A percentile compares a stretch with the other conserved stretches of the same genome.
phyloP scores from a whole-genome alignment of 139 green algal genomes.

The Desmodesmus armatus region DNA sequence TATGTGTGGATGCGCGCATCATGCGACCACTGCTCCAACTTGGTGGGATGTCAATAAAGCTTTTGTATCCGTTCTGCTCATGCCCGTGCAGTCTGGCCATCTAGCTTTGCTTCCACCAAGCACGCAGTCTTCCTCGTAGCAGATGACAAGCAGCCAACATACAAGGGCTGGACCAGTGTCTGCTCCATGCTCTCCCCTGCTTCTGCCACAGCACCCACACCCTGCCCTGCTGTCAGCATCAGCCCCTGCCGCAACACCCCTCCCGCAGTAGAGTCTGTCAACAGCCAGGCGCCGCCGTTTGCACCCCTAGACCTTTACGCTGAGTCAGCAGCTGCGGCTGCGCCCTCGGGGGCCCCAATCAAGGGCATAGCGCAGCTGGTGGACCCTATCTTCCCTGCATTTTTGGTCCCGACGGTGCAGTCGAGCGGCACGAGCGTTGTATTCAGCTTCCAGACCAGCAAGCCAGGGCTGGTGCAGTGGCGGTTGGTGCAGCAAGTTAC shows the following conservation, averaged over 20 bases:
- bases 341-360: background rate
- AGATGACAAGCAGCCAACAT: constrained; percentile 57
- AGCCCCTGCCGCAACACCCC: constrained; percentile 39
- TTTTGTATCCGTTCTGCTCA: too few species aligned
- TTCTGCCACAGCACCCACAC: background rate
- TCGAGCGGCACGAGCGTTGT: background rate
- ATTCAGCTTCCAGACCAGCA: constrained; percentile 44
- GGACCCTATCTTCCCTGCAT: background rate
- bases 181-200: constrained; percentile 26
- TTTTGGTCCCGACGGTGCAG: background rate
- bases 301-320: background rate
- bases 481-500: constrained; percentile 43
- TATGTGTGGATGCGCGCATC: too few species aligned
- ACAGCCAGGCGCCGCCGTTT: constrained; percentile 39
- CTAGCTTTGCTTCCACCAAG: background rate
- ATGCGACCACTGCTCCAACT: too few species aligned
- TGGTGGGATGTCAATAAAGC: too few species aligned
- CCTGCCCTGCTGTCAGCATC: constrained; percentile 26
- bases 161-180: constrained; percentile 53
- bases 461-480: constrained; percentile 44
- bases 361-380: background rate
- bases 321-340: background rate
- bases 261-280: constrained; percentile 10
- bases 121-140: constrained; percentile 56
- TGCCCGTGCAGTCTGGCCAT: constrained; percentile 11